Percentiles rank a stretch among this genome's conserved stretches.
phyloP scores from a whole-genome alignment of 805 yeast species.

The Cyberlindnera maritima region DNA sequence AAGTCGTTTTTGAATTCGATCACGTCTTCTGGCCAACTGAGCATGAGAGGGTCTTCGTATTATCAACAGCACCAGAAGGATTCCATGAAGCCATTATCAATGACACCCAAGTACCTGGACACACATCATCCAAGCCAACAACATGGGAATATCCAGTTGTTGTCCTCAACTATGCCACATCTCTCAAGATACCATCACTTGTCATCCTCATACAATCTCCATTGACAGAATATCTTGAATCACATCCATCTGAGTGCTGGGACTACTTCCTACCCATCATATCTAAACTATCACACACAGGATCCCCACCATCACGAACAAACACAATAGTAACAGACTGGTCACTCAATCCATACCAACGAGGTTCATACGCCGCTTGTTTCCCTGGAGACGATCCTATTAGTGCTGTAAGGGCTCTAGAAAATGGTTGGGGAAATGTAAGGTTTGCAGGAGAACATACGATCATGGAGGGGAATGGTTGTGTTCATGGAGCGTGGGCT shows the following conservation, averaged over 20 bases:
- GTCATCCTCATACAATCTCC: conserved; percentile 72
- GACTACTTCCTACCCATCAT: conserved; percentile 48
- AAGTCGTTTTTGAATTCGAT: conserved; percentile 67
- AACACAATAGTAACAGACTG: conserved; percentile 59
- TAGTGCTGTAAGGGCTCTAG: conserved; percentile 57
- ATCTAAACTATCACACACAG: conserved; percentile 11
- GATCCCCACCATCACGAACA: conserved; percentile 35
- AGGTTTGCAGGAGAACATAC: conserved; percentile 95
- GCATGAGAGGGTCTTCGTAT: conserved; percentile 46
- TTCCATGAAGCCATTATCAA: conserved; percentile 16
- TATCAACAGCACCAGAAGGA: conserved; percentile 36
- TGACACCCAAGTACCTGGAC: conserved; percentile 1
- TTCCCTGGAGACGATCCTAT: conserved; percentile 67
- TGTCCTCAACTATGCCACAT: conserved; percentile 56
- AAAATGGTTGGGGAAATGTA: conserved; percentile 54
- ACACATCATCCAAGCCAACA: conserved; percentile 27
- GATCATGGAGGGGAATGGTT: conserved; percentile 81
- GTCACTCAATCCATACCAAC: conserved; percentile 74
- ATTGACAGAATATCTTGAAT: conserved; percentile 57
- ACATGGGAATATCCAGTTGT: conserved; percentile 61
- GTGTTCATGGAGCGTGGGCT: conserved; percentile 87
- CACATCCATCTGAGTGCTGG: conserved; percentile 53
- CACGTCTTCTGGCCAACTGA: conserved; percentile 56
- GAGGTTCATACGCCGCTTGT: conserved; percentile 82
- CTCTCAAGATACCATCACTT: conserved; percentile 50